phyloP scores from a whole-genome alignment of 73 alveolate genomes.

The Paramecium pentaurelia region DNA sequence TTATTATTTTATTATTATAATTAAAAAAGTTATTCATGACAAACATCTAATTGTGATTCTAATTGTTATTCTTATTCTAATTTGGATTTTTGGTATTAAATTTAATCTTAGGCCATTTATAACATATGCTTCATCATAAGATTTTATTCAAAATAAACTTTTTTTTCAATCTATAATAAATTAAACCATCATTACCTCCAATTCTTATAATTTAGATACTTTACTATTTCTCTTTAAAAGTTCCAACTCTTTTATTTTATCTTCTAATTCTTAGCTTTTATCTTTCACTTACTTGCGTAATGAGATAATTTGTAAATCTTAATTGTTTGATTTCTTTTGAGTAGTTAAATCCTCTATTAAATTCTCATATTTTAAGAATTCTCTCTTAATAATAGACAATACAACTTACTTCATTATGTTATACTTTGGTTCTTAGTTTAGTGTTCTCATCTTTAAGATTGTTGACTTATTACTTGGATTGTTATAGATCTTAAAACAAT shows the following conservation, averaged over 20 bases:
- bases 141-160: slow-evolving; percentile 6
- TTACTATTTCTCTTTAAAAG: not conserved
- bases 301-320: not conserved
- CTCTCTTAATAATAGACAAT: not conserved
- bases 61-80: not conserved
- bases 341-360: slow-evolving; percentile 10
- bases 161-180: not conserved
- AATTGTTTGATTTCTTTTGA: not conserved
- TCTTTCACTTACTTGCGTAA: not conserved
- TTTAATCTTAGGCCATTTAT: slow-evolving; percentile 1
- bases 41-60: slow-evolving; percentile 3
- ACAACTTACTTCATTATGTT: not conserved
- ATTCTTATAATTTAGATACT: slow-evolving; percentile 9
- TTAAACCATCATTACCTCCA: not conserved
- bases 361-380: not conserved
- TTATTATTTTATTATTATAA: not conserved
- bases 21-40: not conserved
- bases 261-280: slow-evolving; percentile 9
- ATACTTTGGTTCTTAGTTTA: not conserved
- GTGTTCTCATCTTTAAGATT: not conserved
- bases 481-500: not conserved
- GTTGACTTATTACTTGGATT: not conserved
- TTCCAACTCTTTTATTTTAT: not conserved
- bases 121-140: slow-evolving; percentile 29
- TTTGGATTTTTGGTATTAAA: not conserved